Base-by-base conservation (phyloP, 345 rosid species). In the Eucalyptus shirleyi region DNA sequence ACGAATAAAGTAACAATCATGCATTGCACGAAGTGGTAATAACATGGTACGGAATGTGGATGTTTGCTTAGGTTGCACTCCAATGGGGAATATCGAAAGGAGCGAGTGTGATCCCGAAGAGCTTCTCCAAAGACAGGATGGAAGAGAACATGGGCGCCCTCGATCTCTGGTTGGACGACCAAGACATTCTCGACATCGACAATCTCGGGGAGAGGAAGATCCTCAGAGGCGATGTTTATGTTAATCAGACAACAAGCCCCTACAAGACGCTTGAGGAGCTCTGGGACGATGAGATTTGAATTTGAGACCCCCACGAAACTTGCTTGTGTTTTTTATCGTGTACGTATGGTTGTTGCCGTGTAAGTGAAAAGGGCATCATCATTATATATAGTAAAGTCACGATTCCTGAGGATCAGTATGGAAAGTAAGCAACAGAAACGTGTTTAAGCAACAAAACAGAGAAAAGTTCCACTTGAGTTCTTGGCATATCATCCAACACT, bases 41-140 rank as follows among this genome's bases (percentile, higher is more conserved):
- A 77, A 77, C 85, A 21, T 77, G 28, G 2, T 40, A 77, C 30
- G 85, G 47, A 77, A 24, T 45, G 23, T 44, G 77, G 69, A 34
- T 89, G 67, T 87, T 62, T 32, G 44, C 30, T 26, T 53, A 95
- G 99, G 98, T 96, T 92, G 99, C 98, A 50, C 88, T 97, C 14
- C 94, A 93, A 51, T 97, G 99, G 99, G 99, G 99, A 62, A 87
- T 95, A 90, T 93, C 99, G 32, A 96, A 90, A 92, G 98, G 99
- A n/a, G 92, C 94, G 15, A 96, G 98, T 88, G 94, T 94, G 93
- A 93, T 96, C 5, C 97, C 94, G 85, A 96, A 96, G 94, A 97
- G 99, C 92, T 97, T 97, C 93, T 92, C 94, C 90, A 87, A 89
- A 86, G 90, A 88, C 23, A 95, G 99, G 72, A 89, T 96, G 93